Base-by-base conservation (phyloP, 208 protist genomes). In the Leishmania major region DNA sequence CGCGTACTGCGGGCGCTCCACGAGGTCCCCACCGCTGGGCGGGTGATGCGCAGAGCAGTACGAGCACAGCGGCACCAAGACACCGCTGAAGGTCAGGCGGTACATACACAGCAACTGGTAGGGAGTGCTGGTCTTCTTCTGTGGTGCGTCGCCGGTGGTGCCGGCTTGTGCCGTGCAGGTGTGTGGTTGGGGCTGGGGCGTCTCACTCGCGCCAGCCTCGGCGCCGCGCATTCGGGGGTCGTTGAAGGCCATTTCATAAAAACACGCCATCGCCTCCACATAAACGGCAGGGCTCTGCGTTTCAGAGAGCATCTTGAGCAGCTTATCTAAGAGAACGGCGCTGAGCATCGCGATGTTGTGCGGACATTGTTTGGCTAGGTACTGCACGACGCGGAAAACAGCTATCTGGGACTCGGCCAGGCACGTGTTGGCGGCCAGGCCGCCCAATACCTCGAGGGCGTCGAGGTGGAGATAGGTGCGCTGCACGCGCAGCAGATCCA, bases 241-340 rank as follows among this genome's bases (percentile, higher is more conserved):
- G 70, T 94, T 94, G 81, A 88, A 92, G 75, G 89, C 85, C 40
- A 96, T 49, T 77, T 95, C 91, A n/a, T 76, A 84, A 83, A 96
- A 92, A 77, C 90, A 92, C 43, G 92, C 85, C 76, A 95, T 86
- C 13, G 87, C 91, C 43, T 91, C 89, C 69, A 88, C 85, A 49
- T 89, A 88, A 62, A 88, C 90, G 75, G 87, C 79, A 7, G 89
- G 84, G 85, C 86, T 94, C 73, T 78, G 81, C 13, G 87, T 82
- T 25, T 72, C 79, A 22, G 71, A 77, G 8, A 85, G 66, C 77
- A 93, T 85, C 19, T 87, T 60, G 72, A 95, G 57, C 13, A 96
- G 80, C 31, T 73, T 69, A 2, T 81, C 53, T 57, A 93, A 76
- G 55, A 92, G 85, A 35, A 94, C 78, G 28, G 85, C 77, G 67